Conservation (phyloP, 225 moss, liverwort and hornwort genomes). For the Pleurozium schreberi region DNA sequence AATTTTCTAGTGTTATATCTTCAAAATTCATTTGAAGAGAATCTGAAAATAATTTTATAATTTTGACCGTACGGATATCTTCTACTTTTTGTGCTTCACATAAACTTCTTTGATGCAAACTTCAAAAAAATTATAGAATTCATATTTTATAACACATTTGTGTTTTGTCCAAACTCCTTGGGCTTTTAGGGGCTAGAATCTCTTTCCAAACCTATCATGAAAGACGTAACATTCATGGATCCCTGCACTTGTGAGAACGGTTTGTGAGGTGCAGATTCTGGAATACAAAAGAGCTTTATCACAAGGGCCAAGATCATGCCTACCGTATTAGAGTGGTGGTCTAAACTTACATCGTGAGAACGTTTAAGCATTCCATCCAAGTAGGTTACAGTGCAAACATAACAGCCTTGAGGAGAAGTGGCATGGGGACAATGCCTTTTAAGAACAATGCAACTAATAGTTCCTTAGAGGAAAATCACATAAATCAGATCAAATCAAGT, state of each 20-base stretch:
- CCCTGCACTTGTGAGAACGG: background rate
- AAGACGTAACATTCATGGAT: background rate
- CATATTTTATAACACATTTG: no score
- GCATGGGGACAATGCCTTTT: no score
- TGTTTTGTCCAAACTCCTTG: no score
- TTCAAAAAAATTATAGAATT: no score
- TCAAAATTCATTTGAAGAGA: no score
- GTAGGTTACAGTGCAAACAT: background rate
- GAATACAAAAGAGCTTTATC: background rate
- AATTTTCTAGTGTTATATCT: no score
- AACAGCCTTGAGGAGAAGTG: background rate
- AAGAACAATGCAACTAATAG: background rate
- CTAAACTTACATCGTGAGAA: background rate
- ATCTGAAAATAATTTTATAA: no score
- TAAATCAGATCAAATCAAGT: background rate
- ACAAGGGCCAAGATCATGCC: background rate
- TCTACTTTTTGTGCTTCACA: no score
- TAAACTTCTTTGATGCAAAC: no score
- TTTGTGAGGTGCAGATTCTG: background rate
- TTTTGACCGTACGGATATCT: no score
- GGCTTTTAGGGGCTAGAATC: no score
- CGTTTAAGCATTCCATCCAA: background rate
- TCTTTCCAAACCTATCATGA: conserved; percentile 36
- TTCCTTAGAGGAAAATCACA: background rate
- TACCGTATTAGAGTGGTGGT: background rate